Conservation (phyloP, 805 yeast genomes). For the Saccharomycopsis selenospora region DNA sequence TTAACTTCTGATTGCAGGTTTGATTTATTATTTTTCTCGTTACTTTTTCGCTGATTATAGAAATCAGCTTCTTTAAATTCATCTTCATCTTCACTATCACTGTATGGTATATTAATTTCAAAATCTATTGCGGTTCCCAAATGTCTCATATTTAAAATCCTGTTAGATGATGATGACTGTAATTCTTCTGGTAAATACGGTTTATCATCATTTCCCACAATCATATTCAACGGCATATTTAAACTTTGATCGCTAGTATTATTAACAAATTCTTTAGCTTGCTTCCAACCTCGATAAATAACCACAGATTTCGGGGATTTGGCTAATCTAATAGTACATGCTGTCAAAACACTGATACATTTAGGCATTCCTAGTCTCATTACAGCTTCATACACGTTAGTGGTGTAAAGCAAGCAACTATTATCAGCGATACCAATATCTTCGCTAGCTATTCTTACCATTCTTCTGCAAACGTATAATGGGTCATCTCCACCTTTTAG, state of each 20-base stretch:
- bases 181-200: conserved; percentile 11
- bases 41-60: not conserved
- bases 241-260: conserved; percentile 6
- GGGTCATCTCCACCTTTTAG: conserved; percentile 93
- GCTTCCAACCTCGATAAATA: conserved; percentile 72
- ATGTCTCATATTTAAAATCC: conserved; percentile 7
- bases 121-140: conserved; percentile 11
- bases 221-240: conserved; percentile 9
- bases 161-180: not conserved
- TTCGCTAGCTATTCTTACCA: conserved; percentile 93
- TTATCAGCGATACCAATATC: conserved; percentile 87
- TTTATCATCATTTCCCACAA: not conserved
- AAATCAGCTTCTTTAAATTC: conserved; percentile 15
- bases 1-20: not conserved
- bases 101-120: not conserved
- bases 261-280: conserved; percentile 20
- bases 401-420: conserved; percentile 75
- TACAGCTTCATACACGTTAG: conserved; percentile 77
- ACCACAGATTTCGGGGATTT: conserved; percentile 80
- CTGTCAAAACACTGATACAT: conserved; percentile 81
- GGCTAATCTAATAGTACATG: conserved; percentile 87
- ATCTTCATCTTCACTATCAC: conserved; percentile 18
- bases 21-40: not conserved
- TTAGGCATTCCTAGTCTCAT: conserved; percentile 94
- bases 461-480: conserved; percentile 75